phyloP scores from a whole-genome alignment of 1,139 yeast genomes.

The Saccharomyces uvarum region DNA sequence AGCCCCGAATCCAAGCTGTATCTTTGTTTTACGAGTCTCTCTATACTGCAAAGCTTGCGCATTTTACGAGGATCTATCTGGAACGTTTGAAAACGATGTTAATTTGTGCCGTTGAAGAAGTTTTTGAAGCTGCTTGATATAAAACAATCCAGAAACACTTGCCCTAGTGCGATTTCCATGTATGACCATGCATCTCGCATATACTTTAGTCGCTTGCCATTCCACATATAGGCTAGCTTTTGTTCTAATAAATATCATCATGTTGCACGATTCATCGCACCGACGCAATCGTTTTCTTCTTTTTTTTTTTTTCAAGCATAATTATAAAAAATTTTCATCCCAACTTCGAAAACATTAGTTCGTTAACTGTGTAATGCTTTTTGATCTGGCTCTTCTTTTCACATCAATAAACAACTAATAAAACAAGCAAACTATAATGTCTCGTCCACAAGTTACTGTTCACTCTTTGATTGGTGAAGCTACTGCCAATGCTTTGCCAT shows the following conservation, averaged over 20 bases:
- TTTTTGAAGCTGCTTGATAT: not conserved
- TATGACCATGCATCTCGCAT: too few species aligned
- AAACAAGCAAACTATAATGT: conserved; percentile 37
- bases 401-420: too few species aligned
- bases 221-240: too few species aligned
- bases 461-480: conserved; percentile 83
- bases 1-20: too few species aligned
- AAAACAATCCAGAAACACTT: not conserved
- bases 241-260: not conserved
- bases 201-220: too few species aligned
- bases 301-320: not conserved
- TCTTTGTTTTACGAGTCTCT: too few species aligned
- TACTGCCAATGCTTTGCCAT: conserved; percentile 75
- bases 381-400: too few species aligned
- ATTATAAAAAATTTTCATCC: not conserved
- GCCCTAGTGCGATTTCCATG: not conserved
- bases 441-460: conserved; percentile 97
- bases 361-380: too few species aligned
- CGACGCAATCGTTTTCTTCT: not conserved
- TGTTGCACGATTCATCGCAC: not conserved
- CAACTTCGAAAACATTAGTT: not conserved
- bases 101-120: not conserved
- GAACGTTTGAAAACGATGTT: not conserved
- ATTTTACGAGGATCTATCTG: not conserved
- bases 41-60: too few species aligned